Percentiles rank a stretch among this genome's conserved stretches.
These are phyloP conservation scores for Ophiostoma ulmi DNA, from an alignment of 2,329 filamentous ascomycete genomes.

Conservation along the genomic window DNA sequence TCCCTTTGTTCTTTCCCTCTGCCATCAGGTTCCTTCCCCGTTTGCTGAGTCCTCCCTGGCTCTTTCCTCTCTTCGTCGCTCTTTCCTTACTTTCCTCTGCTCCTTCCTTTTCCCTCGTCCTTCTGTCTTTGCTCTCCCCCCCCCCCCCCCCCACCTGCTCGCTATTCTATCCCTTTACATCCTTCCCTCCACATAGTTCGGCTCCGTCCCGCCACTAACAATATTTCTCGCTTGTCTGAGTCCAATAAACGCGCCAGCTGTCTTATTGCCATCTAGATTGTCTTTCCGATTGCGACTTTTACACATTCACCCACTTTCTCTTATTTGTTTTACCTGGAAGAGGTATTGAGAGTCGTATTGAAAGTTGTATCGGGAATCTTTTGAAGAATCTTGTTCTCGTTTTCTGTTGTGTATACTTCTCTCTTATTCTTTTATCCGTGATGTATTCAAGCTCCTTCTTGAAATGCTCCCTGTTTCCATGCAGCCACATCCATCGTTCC, in stretches of 20 bases:
- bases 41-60: not conserved
- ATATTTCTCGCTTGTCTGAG: conserved; percentile 17
- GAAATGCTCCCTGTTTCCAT: not conserved
- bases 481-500: not conserved
- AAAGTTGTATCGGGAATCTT: not conserved
- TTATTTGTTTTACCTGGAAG: not conserved
- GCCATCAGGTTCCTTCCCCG: not conserved
- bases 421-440: not conserved
- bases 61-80: not conserved
- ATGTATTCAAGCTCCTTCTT: not conserved
- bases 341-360: not conserved
- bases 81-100: not conserved
- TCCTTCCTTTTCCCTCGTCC: not conserved
- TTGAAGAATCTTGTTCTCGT: not conserved
- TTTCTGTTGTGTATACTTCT: not conserved
- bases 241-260: conserved; percentile 16
- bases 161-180: not conserved
- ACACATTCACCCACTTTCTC: conserved; percentile 8
- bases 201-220: not conserved
- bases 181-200: not conserved
- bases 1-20: not conserved
- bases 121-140: not conserved
- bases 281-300: not conserved
- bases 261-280: conserved; percentile 5
- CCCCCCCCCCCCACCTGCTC: not conserved